Evolutionary conservation across 805 yeast genomes (phyloP), one percentile per base, ranked within the genome.

Genomic region (Metschnikowia picachoensis): DNA sequence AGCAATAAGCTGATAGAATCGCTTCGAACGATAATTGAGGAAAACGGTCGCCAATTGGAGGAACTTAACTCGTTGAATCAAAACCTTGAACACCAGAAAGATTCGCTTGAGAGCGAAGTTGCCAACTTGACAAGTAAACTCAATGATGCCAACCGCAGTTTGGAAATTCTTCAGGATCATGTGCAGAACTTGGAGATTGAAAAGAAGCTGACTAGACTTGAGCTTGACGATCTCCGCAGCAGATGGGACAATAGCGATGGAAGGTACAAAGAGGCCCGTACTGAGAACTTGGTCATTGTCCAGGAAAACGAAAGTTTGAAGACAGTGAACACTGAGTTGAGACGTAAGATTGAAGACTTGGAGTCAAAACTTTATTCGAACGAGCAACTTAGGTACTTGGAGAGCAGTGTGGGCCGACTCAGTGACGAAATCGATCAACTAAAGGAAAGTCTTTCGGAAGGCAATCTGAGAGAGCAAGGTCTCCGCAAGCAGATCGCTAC

Each of bases 251-350:
- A 57, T 51, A 48, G 74, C 30, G 57, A 55, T 34, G 44, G 43
- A 20, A 43, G 67, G 41, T 71, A 66, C 51, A 70, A 64, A 42
- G 62, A 58, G 14, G 54, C 70, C 30, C 60, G 81, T 48, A 76
- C 77, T 37, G 80, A 80, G 38, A 74, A 77, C 34, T 67, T 83
- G 46, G 79, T 81, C 41, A 62, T 82, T 4, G 65, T 71, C 20
- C 88, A 86, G 61, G 94, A 86, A 58, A 85, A 83, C 56, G 82
- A 80, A 56, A 76, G 85, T 1, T 59, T 85, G 36, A 78, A 76
- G 27, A 82, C 73, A 50, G 74, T 73, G 48, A 80, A 83, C 55
- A 64, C 65, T 31, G 79, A 80, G 40, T 63, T 85, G 50, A 72
- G 67, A 43, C 46, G 49, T 13, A 77, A 78, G 52, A 66, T 79